Percentiles rank a stretch among this genome's conserved stretches.
phyloP scores from a whole-genome alignment of 768 basidiomycete species.

The Clavulina sp. region DNA sequence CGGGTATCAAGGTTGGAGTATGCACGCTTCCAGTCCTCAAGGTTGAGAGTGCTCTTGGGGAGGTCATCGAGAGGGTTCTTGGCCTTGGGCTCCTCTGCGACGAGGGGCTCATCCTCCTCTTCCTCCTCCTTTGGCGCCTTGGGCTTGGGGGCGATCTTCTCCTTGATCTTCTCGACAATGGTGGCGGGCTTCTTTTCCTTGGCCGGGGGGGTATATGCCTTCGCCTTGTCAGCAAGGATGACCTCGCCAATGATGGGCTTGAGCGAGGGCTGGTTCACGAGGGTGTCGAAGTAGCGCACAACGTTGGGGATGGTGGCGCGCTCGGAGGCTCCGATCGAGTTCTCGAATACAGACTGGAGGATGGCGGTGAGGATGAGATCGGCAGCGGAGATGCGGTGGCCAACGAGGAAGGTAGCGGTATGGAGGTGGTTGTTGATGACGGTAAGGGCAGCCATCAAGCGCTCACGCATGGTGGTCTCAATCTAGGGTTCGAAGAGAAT shows the following conservation, averaged over 20 bases:
- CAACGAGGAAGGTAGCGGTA: constrained; percentile 75
- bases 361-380: constrained; percentile 55
- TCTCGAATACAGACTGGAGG: constrained; percentile 33
- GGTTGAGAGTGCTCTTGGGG: constrained; percentile 73
- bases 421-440: constrained; percentile 60
- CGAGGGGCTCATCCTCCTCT: constrained; percentile 62
- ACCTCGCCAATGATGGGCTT: constrained; percentile 46
- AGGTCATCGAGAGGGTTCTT: constrained; percentile 92
- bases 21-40: constrained; percentile 92
- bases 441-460: constrained; percentile 36
- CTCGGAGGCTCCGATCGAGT: constrained; percentile 42
- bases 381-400: constrained; percentile 87
- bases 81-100: constrained; percentile 68
- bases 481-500: no score
- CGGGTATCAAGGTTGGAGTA: constrained; percentile 98
- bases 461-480: constrained; percentile 38
- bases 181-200: constrained; percentile 34
- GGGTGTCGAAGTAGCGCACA: constrained; percentile 72
- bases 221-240: constrained; percentile 47
- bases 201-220: constrained; percentile 43
- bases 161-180: constrained; percentile 6
- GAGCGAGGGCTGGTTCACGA: constrained; percentile 68
- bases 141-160: constrained; percentile 6
- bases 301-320: constrained; percentile 58
- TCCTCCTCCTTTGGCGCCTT: constrained; percentile 32